Evolutionary conservation across 1,284 basidiomycete genomes (phyloP).

Genomic region (Cutaneotrichosporon dermatis): DNA sequence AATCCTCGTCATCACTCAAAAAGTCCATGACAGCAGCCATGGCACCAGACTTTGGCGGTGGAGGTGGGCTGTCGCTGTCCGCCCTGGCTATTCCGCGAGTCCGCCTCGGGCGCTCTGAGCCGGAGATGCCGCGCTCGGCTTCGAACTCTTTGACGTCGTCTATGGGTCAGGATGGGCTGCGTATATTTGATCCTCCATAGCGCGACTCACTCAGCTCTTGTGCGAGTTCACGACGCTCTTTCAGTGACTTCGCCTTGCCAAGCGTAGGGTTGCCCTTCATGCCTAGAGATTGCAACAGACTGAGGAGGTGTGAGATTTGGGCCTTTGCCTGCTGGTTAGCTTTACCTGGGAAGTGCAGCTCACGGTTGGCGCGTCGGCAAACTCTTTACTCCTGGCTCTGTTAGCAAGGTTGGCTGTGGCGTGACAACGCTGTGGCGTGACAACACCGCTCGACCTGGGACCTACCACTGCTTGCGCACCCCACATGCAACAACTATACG

Average conservation of each 20-base stretch:
- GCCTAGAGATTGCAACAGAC: constrained; percentile 65
- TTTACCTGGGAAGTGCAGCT: constrained; percentile 1
- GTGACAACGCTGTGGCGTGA: too few relatives aligned
- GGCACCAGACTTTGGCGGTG: constrained; percentile 5
- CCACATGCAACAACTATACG: constrained; percentile 69
- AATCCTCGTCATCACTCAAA: constrained; percentile 15
- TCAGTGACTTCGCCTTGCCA: constrained; percentile 71
- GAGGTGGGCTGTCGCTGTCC: background rate
- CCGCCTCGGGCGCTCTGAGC: constrained; percentile 10
- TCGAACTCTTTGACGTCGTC: constrained; percentile 50
- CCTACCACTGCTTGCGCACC: constrained; percentile 70
- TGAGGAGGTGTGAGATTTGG: constrained; percentile 63
- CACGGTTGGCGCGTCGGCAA: constrained; percentile 57
- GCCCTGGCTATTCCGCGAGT: background rate
- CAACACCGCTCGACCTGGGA: background rate
- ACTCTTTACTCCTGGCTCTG: constrained; percentile 56
- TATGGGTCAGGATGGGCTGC: constrained; percentile 11
- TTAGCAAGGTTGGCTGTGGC: background rate
- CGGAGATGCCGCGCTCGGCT: constrained; percentile 33
- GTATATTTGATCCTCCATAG: too few relatives aligned
- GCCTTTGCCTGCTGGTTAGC: constrained; percentile 50
- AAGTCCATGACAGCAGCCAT: constrained; percentile 21
- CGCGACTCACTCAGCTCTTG: constrained; percentile 65
- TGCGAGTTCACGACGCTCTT: constrained; percentile 64
- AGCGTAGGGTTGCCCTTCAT: constrained; percentile 73